Evolutionary conservation across 768 basidiomycete genomes (phyloP), one percentile per base, ranked within the genome.

Genomic region (Pleurotus platypus): DNA sequence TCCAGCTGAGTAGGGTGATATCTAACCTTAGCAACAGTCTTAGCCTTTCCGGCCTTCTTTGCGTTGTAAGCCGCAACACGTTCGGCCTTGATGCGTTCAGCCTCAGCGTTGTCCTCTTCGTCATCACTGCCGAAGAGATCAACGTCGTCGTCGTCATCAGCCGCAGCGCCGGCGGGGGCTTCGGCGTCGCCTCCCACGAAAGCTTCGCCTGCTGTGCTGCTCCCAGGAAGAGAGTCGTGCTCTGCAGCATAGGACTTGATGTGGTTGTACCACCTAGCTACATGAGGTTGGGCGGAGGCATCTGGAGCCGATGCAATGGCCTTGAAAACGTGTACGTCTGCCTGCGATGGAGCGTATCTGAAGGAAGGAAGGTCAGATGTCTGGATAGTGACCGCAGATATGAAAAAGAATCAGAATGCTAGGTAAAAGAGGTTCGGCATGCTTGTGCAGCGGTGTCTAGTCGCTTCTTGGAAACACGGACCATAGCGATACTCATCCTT

Each of bases 401-500:
- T n/a, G 48, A 40, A 56, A 47, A 59, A 61, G 61, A 50, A 67
- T 92, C 90, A 92, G 89, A 83, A 66, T 70, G 86, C 87, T 82
- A 86, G 80, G 87, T 79, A 69, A 69, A 69, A 64, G 65, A 67
- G 30, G 89, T 65, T 92, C 90, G 77, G 87, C 90, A 91, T 76
- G 70, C 70, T 81, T 77, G 73, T 74, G 73, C 82, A 84, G 88
- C 87, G 90, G 82, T 89, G 87, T 92, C 91, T 94, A 87, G 78
- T 85, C 89, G 85, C 88, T 83, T 85, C 89, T 92, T 86, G 83
- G 91, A 90, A 92, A 92, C 90, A 92, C 91, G 91, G 90, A 93
- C 91, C 92, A 92, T 89, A 89, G 89, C 89, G 70, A 62, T 69
- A 72, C 72, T 90, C 89, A 90, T 92, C 87, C 80, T 64, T 66